Conservation (phyloP, 352 stramenopile genomes). For the Pythium myriotylum region DNA sequence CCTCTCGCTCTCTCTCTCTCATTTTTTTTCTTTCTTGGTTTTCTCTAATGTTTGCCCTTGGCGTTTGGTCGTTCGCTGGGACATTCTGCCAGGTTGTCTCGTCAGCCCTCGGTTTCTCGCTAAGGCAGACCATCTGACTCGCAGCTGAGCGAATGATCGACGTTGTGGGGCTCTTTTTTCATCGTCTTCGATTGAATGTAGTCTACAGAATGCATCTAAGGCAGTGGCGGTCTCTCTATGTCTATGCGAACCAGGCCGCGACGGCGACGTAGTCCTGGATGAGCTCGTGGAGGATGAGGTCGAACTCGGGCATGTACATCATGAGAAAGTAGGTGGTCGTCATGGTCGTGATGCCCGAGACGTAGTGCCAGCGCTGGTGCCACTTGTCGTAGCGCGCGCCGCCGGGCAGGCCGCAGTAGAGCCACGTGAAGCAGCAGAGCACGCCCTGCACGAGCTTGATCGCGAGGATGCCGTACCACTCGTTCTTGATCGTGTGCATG, state of each 20-base stretch:
- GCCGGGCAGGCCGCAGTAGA: constrained; percentile 81
- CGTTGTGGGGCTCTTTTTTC: too few relatives aligned
- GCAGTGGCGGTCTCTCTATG: too few relatives aligned
- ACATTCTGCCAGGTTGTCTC: too few relatives aligned
- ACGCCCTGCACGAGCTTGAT: constrained; percentile 59
- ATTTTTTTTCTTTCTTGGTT: too few relatives aligned
- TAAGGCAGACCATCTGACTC: too few relatives aligned
- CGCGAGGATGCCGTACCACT: constrained; percentile 76
- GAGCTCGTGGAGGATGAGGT: constrained; percentile 76
- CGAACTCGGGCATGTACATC: constrained; percentile 80
- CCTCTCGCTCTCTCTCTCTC: too few relatives aligned
- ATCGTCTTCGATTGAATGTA: too few relatives aligned
- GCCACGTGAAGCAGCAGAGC: constrained; percentile 75
- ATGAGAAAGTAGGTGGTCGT: constrained; percentile 73
- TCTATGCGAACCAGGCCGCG: constrained; percentile 42
- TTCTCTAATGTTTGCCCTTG: too few relatives aligned
- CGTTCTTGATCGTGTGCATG: constrained; percentile 64
- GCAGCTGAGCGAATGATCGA: too few relatives aligned
- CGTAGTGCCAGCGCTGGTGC: constrained; percentile 85
- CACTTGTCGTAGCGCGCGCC: constrained; percentile 76
- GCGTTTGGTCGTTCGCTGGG: too few relatives aligned
- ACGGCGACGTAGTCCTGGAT: constrained; percentile 60
- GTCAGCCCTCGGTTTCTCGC: too few relatives aligned
- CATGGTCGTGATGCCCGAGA: constrained; percentile 76
- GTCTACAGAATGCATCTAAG: too few relatives aligned